Base-by-base conservation (phyloP, 129 eudicot genomes). In the Pittosporum tobira region DNA sequence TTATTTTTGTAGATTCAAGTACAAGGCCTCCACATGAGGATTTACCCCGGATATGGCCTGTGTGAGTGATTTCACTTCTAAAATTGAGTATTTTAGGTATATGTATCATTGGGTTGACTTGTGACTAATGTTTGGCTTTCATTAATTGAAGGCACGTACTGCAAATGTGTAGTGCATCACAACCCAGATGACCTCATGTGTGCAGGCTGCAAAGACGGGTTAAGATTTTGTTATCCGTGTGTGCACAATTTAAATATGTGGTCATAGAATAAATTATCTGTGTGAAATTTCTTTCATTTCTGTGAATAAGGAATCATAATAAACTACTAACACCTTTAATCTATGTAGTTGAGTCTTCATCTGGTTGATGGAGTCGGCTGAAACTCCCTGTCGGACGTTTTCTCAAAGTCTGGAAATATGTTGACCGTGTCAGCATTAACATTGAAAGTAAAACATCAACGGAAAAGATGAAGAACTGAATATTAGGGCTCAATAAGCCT, bases 161-260 rank as follows among this genome's bases (percentile, higher is more conserved):
- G 68, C 59, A 63, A 64, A 37, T 71, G 76, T 16, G 76, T 64
- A 34, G 64, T 71, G 76, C 72, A 67, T 1, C 65, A 72, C 43
- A 72, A 72, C 20, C 71, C 77, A 1, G 71, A 72, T 40, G 77
- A 72, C 48, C 70, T 72, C 13, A 72, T 72, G 77, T 72, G 77
- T 31, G 77, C 64, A 54, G 71, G 71, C 2, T 72, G 71, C 59
- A 72, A 72, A 46, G 77, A 65, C 62, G 64, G 71, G 77, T 71
- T 63, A 55, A 26, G 6, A 18, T 24, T 28, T 54, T 29, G 15
- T 26, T 54, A n/a, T 18, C 10, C n/a, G 12, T 29, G 18, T 29
- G 29, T 18, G 31, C 18, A 31, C 48, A 12, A 7, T 2, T 7
- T 2, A 28, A 14, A 10, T 40, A n/a, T 5, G n/a, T 12, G 5